Evolutionary conservation across 176 grass and related monocot species (phyloP), one percentile per base, ranked within the genome.

Genomic region (Sorghum bicolor): DNA sequence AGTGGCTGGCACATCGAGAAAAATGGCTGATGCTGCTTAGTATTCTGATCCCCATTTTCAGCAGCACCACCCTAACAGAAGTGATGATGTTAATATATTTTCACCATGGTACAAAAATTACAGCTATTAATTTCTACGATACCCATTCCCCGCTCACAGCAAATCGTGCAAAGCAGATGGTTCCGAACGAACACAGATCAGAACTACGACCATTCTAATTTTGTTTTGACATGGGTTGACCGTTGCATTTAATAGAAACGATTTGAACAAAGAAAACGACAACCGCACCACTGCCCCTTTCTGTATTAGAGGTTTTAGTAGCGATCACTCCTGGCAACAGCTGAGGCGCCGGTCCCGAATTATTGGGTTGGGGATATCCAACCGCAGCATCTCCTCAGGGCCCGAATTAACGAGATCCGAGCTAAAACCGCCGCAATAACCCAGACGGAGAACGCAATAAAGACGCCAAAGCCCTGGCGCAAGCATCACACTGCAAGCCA

Each of bases 1-100:
- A 67, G 57, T 3, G 78, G 78, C 20, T 41, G 72, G 78, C 78
- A 78, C 73, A 74, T 82, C 72, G 83, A 86, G 57, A 74, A 90
- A 86, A 86, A 86, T 31, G 88, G 83, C 38, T 57, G 78, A 40
- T 1, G 50, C n/a, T 67, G 57, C 22, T 47, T 30, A 17, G 12
- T 19, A 48, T 64, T 22, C 8, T 8, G 79, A 36, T 57, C 65
- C 64, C 4, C 78, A n/a, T 77, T 85, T 64, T 76, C 25, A 40
- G 4, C 13, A 28, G 17, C 15, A 10, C 3, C 9, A 1, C 25
- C 64, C 88, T 89, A 69, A 43, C 1, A 55, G 81, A 76, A 82
- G 70, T 12, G 41, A 64, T 71, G 6, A 1, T 79, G 10, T 37
- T 29, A 88, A 44, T 2, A 63, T 72, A 36, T 22, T 29, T 58